These are phyloP conservation scores for Tricholoma hemisulphureum DNA, from an alignment of 768 basidiomycete genomes.

Conservation along the genomic window DNA sequence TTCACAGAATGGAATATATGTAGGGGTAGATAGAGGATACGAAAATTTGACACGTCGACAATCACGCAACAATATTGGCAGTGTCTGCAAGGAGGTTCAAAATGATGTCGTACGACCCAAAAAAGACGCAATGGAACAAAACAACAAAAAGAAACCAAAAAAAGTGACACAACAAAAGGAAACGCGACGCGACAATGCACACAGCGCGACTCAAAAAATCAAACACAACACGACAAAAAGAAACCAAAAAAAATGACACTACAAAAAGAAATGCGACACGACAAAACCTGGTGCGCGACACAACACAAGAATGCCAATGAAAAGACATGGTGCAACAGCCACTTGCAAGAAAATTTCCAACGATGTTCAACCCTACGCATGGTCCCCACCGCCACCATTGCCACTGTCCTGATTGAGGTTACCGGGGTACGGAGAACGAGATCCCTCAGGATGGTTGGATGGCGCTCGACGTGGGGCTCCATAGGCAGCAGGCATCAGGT, in stretches of 20 bases:
- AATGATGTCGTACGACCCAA: background rate
- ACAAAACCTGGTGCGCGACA: too few species aligned
- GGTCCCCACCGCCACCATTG: background rate
- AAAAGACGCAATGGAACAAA: background rate
- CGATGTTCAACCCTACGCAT: background rate
- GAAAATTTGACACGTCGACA: background rate
- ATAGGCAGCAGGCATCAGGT: background rate
- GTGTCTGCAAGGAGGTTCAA: background rate
- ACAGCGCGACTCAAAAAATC: background rate
- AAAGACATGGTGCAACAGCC: background rate
- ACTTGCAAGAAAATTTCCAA: background rate
- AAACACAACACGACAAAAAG: background rate
- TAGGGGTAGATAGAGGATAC: background rate
- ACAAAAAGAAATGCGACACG: background rate
- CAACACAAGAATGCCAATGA: background rate
- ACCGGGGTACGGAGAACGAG: background rate
- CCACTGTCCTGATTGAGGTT: background rate
- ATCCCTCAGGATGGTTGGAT: too few species aligned
- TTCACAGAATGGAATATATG: background rate
- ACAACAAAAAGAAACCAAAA: background rate
- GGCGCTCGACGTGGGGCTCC: too few species aligned
- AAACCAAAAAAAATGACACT: background rate
- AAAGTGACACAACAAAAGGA: background rate
- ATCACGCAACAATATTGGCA: background rate
- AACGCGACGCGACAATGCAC: background rate